Evolutionary conservation across 495 filamentous ascomycete genomes (phyloP), one percentile per base, ranked within the genome.

Genomic region (Aspergillus carlsbadensis): DNA sequence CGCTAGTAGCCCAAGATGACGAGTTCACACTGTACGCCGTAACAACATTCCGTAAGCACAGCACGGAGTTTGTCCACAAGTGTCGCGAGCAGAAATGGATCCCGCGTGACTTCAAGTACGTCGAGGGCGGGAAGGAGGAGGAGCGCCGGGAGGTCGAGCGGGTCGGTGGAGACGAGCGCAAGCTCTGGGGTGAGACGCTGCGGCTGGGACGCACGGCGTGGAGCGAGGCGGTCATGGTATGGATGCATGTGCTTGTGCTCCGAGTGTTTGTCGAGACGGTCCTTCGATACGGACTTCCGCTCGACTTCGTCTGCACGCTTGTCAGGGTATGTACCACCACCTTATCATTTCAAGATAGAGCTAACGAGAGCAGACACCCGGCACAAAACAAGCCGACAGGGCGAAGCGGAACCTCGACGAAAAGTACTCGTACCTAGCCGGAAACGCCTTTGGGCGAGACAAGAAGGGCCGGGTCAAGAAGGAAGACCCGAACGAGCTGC

Each of bases 191-290:
- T 3, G 92, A 98, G 74, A 91, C 91, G n/a, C 68, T 98, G 65
- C 78, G 90, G 46, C 77, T 96, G 45, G 90, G 86, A 7, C 79
- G 90, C 58, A 95, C 89, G 18, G 90, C 89, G 24, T 98, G 93
- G 82, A 91, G 91, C 61, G 95, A 98, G 70, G 84, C 85, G 45
- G 91, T 95, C 56, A 96, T 96, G 91, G 87, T 91, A 52, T 95
- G 90, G 92, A 77, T 92, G 10, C 95, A 98, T 70, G 89, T 94
- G 14, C 78, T 97, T 66, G 87, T 92, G 5, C 75, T 98, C 59
- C 79, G 94, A 40, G 92, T 98, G 35, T 98, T 97, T 70, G 94
- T 98, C 17, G 94, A 98, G 80, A 96, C 92, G 10, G 92, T 98
- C 17, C 75, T 98, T 66, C 82, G 94, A 58, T 98, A 98, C 69